Conservation (phyloP, 371 early-diverging fungal species). For the Blastocladiella emersonii region DNA sequence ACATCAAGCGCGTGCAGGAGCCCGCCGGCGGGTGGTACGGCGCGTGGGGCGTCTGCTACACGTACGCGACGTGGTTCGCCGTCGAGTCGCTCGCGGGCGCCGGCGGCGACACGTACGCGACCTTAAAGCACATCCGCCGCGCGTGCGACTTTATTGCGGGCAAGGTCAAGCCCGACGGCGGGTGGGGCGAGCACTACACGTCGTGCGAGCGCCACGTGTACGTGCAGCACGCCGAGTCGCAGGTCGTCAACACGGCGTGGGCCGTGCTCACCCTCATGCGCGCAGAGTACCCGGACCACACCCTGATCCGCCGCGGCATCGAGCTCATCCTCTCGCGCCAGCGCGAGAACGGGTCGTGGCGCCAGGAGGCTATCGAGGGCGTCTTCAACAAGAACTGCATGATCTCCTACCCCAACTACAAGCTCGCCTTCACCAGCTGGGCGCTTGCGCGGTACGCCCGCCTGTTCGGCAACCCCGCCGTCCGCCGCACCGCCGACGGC, state of each 20-base stretch:
- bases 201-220: conserved; percentile 34
- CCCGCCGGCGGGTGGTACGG: conserved; percentile 91
- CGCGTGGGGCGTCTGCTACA: conserved; percentile 93
- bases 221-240: conserved; percentile 48
- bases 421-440: conserved; percentile 88
- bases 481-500: too few relatives aligned
- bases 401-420: conserved; percentile 93
- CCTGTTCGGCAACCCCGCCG: conserved; percentile 25
- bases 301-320: conserved; percentile 60
- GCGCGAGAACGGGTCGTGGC: conserved; percentile 82
- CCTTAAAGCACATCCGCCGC: conserved; percentile 38
- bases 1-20: conserved; percentile 54
- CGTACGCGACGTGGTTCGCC: conserved; percentile 92
- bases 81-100: conserved; percentile 63
- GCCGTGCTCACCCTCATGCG: conserved; percentile 76
- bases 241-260: conserved; percentile 87
- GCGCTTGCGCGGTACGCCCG: conserved; percentile 80
- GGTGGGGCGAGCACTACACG: conserved; percentile 94
- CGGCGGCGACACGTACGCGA: conserved; percentile 67
- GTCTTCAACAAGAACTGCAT: conserved; percentile 89
- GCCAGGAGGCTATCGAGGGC: conserved; percentile 92
- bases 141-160: conserved; percentile 78
- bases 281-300: conserved; percentile 67
- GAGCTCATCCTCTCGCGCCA: conserved; percentile 72
- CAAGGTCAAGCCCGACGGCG: conserved; percentile 81